phyloP scores from a whole-genome alignment of 2,329 filamentous ascomycete genomes.

The Claviceps paspali region DNA sequence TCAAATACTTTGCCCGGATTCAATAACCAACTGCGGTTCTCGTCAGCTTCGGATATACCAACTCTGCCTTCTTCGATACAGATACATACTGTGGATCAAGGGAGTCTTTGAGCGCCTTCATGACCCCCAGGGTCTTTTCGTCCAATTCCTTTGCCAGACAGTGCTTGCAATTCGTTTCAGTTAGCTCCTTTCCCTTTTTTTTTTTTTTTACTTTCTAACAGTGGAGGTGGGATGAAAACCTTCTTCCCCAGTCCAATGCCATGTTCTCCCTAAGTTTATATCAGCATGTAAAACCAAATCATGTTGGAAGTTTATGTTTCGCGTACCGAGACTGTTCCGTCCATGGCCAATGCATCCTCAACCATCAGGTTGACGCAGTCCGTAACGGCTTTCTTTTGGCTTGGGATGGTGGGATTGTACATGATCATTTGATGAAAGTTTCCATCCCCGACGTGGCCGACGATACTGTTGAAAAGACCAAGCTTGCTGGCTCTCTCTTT shows the following conservation, averaged over 20 bases:
- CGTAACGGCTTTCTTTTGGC: conserved; percentile 38
- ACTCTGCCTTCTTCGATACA: no score
- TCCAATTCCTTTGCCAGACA: conserved; percentile 50
- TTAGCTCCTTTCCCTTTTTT: neutral
- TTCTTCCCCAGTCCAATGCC: conserved; percentile 56
- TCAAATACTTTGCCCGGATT: conserved; percentile 59
- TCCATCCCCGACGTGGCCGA: conserved; percentile 60
- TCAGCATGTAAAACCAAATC: neutral
- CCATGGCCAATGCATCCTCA: conserved; percentile 51
- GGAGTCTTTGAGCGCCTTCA: conserved; percentile 48
- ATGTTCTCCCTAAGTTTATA: conserved; percentile 39
- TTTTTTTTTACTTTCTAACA: no score
- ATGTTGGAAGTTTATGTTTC: neutral
- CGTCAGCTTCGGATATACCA: no score
- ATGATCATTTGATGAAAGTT: conserved; percentile 49
- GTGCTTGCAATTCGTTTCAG: conserved; percentile 11
- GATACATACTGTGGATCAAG: conserved; percentile 38
- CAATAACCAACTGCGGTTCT: conserved; percentile 37
- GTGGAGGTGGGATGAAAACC: no score
- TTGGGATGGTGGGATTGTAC: conserved; percentile 33
- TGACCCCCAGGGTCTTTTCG: conserved; percentile 45
- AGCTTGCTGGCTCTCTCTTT: conserved; percentile 48
- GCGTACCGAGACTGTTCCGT: conserved; percentile 51
- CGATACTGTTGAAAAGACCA: conserved; percentile 49
- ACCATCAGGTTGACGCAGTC: conserved; percentile 54